These are phyloP conservation scores for Cucumis sativus DNA, from an alignment of 306 rosid species.

Conservation along the genomic window Cucumber_9930_V3 NC_026657.2:24796001-24796500, in stretches of 20 bases:
- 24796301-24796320: constrained; percentile 36
- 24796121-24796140: constrained; percentile 48
- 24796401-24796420: constrained; percentile 55
- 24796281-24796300: constrained; percentile 49
- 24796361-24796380: constrained; percentile 80
- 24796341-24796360: constrained; percentile 59
- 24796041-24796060: constrained; percentile 85
- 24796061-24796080: constrained; percentile 51
- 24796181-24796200: constrained; percentile 47
- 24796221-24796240: constrained; percentile 46
- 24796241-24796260: constrained; percentile 40
- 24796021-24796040: constrained; percentile 33
- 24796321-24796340: constrained; percentile 65
- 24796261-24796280: constrained; percentile 42
- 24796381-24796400: constrained; percentile 44
- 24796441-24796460: constrained; percentile 58
- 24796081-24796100: constrained; percentile 40
- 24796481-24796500: constrained; percentile 60
- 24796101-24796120: constrained; percentile 23
- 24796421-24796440: constrained; percentile 34
- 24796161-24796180: constrained; percentile 61
- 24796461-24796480: constrained; percentile 63
- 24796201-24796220: constrained; percentile 39
- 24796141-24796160: constrained; percentile 75
- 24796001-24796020: constrained; percentile 38